Evolutionary conservation across 2,329 filamentous ascomycete genomes (phyloP), one percentile per base, ranked within the genome.

Genomic region (Hymenoscyphus fructigenus): DNA sequence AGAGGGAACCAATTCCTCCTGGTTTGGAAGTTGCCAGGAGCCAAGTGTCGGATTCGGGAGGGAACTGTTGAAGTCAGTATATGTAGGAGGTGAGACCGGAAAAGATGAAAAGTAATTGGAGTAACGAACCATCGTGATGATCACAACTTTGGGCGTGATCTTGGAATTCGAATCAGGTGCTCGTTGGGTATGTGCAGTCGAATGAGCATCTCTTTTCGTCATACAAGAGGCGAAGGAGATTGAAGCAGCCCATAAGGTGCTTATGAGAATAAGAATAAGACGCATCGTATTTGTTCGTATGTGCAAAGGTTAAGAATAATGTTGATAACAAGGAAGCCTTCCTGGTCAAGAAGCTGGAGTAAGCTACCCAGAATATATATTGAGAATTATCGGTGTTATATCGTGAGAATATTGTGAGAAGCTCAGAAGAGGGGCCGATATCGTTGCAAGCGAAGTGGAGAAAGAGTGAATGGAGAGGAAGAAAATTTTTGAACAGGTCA

Each of bases 1-100:
- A 82, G 41, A 84, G 71, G n/a, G 82, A 83, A 17, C 78, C 78
- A 26, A 83, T 76, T 20, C 81, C 80, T 14, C 82, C 82, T 26
- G 75, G 68, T 79, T 79, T 34, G 3, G n/a, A 15, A 34, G 53
- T n/a, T 2, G 44, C 29, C 1, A 41, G 3, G 28, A 59, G 56
- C 61, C 61, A 63, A 5, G 56, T 7, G 15, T 59, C 41, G n/a
- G 61, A 57, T 59, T 63, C 61, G 5, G 55, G 57, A 3, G 61
- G 55, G 28, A 63, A 63, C 61, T 62, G n/a, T 28, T 5, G 23
- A 15, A 5, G 32, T 57, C 36, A 57, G 14, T 26, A 36, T 28
- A 5, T 34, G 1, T 55, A 17, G 15, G 10, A 15, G 2, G 12
- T 2, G 14, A 20, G 26, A 36, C 3, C 3, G 10, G 20, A 10